These are phyloP conservation scores for Russula sp. DNA, from an alignment of 768 basidiomycete species.

Conservation along the genomic window DNA sequence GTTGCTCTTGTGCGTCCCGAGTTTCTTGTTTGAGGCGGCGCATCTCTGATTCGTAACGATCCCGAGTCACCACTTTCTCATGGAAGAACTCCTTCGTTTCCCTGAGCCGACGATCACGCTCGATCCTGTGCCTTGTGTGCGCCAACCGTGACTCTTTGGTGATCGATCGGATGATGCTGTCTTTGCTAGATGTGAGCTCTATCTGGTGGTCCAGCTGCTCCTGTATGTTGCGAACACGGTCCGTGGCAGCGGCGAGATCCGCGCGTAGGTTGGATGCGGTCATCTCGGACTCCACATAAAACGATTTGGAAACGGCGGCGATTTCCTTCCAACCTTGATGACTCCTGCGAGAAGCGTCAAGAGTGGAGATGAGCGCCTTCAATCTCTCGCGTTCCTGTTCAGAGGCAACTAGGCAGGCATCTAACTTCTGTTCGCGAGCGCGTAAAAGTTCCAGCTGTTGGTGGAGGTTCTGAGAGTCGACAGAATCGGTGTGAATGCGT, in stretches of 20 bases:
- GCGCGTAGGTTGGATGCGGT: neutral
- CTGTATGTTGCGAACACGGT: neutral
- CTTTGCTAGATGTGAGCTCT: constrained; percentile 2
- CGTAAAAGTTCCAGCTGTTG: constrained; percentile 1
- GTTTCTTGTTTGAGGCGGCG: neutral
- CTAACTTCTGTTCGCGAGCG: constrained; percentile 2
- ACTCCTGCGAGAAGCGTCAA: constrained; percentile 9
- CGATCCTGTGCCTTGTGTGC: neutral
- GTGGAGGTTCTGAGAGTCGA: neutral
- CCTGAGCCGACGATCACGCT: neutral
- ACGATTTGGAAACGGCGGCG: neutral
- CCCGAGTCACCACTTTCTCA: neutral
- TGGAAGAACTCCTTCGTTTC: neutral
- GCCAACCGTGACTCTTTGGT: neutral
- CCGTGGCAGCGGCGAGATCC: neutral
- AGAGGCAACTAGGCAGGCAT: constrained; percentile 6
- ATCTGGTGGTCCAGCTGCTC: neutral
- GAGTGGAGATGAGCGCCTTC: constrained; percentile 1
- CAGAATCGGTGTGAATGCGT: neutral
- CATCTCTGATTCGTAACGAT: neutral
- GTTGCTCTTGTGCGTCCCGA: no score
- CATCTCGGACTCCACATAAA: neutral
- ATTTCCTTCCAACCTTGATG: neutral
- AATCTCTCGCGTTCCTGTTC: constrained; percentile 1
- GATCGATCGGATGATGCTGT: constrained; percentile 1